These are phyloP conservation scores for Megacollybia platyphylla DNA, from an alignment of 1,284 basidiomycete species.

Conservation along the genomic window DNA sequence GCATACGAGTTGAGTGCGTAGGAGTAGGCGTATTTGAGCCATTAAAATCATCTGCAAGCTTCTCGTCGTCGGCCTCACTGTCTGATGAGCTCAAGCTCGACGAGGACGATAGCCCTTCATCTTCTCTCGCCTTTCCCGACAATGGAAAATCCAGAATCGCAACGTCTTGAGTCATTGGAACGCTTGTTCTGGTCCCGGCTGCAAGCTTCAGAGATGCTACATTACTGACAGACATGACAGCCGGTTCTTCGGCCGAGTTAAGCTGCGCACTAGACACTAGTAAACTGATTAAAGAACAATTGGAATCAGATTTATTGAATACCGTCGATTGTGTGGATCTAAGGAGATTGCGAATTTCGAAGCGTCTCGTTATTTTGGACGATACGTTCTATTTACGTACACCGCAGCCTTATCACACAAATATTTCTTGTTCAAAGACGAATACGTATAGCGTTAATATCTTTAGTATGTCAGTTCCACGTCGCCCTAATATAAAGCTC, in stretches of 20 bases:
- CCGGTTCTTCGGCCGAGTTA: too few relatives aligned
- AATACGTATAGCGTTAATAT: conserved; percentile 1
- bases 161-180: conserved; percentile 3
- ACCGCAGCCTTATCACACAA: background rate
- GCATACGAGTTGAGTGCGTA: background rate
- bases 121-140: background rate
- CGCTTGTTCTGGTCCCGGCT: too few relatives aligned
- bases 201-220: too few relatives aligned
- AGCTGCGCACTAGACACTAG: too few relatives aligned
- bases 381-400: background rate
- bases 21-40: background rate
- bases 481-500: conserved; percentile 36
- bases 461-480: conserved; percentile 64
- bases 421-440: background rate
- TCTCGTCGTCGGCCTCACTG: background rate
- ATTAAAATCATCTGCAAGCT: background rate
- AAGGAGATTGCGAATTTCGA: too few relatives aligned
- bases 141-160: conserved; percentile 5
- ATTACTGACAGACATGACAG: too few relatives aligned
- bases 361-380: too few relatives aligned
- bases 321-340: too few relatives aligned
- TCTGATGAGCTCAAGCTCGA: background rate
- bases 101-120: background rate
- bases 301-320: too few relatives aligned
- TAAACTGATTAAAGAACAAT: too few relatives aligned